Evolutionary conservation across 148 eudicot genomes (phyloP).

Genomic region (Diospyros kaki): DNA sequence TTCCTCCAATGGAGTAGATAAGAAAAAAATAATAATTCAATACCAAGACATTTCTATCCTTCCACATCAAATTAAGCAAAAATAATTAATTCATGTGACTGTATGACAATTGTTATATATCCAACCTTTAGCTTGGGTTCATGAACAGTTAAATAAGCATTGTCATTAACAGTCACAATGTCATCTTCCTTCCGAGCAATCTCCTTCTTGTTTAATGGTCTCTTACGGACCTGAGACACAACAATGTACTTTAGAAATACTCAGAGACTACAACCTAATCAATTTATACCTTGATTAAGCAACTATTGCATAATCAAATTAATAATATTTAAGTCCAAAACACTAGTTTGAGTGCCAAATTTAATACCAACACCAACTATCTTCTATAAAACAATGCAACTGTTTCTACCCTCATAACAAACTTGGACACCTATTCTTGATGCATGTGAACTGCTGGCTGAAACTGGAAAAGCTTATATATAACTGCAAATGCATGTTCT

Average conservation of each 20-base stretch:
- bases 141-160: slow-evolving; percentile 70
- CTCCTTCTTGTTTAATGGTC: slow-evolving; percentile 95
- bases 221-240: slow-evolving; percentile 74
- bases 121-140: slow-evolving; percentile 92
- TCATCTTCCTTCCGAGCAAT: slow-evolving; percentile 90
- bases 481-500: neutral
- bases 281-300: too few relatives aligned
- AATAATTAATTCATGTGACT: slow-evolving; percentile 1
- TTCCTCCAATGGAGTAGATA: slow-evolving; percentile 7
- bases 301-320: neutral
- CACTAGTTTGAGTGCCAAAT: neutral
- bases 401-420: neutral
- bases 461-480: neutral
- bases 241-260: neutral
- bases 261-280: neutral
- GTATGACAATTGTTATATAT: neutral
- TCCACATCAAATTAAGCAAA: neutral
- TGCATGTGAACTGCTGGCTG: neutral
- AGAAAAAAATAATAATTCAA: neutral
- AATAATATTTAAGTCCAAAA: neutral
- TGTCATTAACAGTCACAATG: slow-evolving; percentile 67
- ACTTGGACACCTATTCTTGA: neutral
- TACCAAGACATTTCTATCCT: neutral
- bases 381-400: neutral
- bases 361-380: neutral